Base-by-base conservation (phyloP, 306 rosid genomes). In the Argentina anserina region DNA sequence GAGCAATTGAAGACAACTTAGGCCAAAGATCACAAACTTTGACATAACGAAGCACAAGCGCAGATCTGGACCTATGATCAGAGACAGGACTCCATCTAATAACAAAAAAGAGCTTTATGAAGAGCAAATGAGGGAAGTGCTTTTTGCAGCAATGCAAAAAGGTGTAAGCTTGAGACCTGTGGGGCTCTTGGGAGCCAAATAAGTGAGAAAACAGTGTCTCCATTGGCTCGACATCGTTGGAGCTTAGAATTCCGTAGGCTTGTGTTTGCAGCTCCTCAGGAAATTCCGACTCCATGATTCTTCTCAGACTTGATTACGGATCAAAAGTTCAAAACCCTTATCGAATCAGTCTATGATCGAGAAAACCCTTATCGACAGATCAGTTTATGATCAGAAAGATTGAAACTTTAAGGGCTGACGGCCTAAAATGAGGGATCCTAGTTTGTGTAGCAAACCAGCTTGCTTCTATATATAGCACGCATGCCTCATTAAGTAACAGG, bases 1-100 rank as follows among this genome's bases (percentile, higher is more conserved):
- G 74, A 21, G 62, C 46, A 50, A 3, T 69, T 17, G 14, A 3
- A 13, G 74, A 50, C 49, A 69, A 52, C 23, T 21, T 52, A 7
- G 74, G 63, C 74, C 74, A 69, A 34, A 50, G 74, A n/a, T 69
- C 63, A 21, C 46, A 52, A n/a, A 69, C 9, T 21, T 36, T 36
- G 1, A 69, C 62, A 36, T 33, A 49, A 36, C 63, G 63, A 12
- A 69, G 62, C 1, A 69, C 74, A 7, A 50, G 74, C 0, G 74
- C 74, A 34, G 74, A 69, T 47, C 15, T 50, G 13, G 63, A 3
- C 15, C 74, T 58, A 69, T 13, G 34, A 23, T 69, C 74, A 3
- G 46, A n/a, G 2, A 21, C 14, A 52, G 63, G 47, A 23, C 47
- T 14, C 15, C 58, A 29, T 39, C 74, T 25, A 7, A 69, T 34